Base-by-base conservation (phyloP, 1,139 yeast genomes). In the Pichia cactophila region DNA sequence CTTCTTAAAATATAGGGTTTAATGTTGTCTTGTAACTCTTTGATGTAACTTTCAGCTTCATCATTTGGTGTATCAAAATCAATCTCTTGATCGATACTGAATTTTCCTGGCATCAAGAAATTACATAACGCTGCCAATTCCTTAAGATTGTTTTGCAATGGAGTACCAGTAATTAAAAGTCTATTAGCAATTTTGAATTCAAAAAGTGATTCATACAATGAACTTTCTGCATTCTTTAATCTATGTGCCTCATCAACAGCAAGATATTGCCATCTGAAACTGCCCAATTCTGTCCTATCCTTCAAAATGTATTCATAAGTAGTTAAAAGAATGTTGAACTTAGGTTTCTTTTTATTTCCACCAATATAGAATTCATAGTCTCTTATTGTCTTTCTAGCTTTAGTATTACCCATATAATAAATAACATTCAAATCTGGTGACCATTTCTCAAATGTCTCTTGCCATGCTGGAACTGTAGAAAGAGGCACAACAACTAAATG, bases 211-310 rank as follows among this genome's bases (percentile, higher is more conserved):
- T 90, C 97, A 63, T 92, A 92, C 45, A 94, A 71, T 0, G 97
- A 90, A 36, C 95, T 84, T 64, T 90, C 97, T 0, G 96, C 86
- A 63, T 94, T 94, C 60, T 94, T 94, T 62, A 94, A 75, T 62
- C 98, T 78, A 69, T 94, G 99, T 3, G 98, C 99, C 69, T 94
- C 99, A 67, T 94, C 99, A 39, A 94, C 97, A 2, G 98, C 98
- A 61, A 94, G 69, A 62, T 86, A 94, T 64, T 92, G 97, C 99
- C 99, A 92, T 64, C 79, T 86, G 51, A 94, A 78, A 26, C 79
- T 65, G 4, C 97, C 96, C 50, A 92, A 74, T 57, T 87, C 95
- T 28, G 71, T 58, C 48, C 89, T 74, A 65, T 92, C 99, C 62
- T 92, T 92, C 63, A 92, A 75, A 55, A 94, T 89, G 63, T 92